phyloP scores from a whole-genome alignment of 371 early-diverging fungal genomes.

The Syncephalastrum sp. region DNA sequence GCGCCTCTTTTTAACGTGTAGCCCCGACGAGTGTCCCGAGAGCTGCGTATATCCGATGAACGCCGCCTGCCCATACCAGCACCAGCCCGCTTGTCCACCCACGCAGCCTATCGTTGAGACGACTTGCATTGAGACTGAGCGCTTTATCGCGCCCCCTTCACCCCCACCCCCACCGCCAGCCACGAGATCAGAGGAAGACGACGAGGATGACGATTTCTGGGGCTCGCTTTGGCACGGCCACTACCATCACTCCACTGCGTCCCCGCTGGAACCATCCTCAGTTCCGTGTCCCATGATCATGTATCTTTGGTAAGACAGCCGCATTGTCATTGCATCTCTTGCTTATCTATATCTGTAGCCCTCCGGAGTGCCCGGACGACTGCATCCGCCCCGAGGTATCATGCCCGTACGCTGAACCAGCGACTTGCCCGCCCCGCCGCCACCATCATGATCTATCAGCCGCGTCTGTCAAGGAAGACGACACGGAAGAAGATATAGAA shows the following conservation, averaged over 20 bases:
- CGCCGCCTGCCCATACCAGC: conserved; percentile 20
- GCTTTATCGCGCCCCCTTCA: background rate
- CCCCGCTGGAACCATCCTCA: background rate
- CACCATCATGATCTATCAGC: no score
- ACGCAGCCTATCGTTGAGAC: background rate
- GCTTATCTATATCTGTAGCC: conserved; percentile 3
- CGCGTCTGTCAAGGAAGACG: no score
- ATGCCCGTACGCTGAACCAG: conserved; percentile 12
- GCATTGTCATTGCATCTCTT: no score
- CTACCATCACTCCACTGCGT: background rate
- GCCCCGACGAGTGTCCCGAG: conserved; percentile 27
- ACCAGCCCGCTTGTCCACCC: conserved; percentile 16
- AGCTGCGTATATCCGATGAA: conserved; percentile 21
- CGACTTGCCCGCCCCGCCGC: background rate
- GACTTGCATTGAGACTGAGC: background rate
- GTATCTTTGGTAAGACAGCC: conserved; percentile 13
- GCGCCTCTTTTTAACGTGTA: background rate
- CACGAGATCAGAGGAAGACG: no score
- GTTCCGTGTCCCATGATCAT: conserved; percentile 9
- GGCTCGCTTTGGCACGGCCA: background rate
- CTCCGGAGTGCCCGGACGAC: conserved; percentile 13
- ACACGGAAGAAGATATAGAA: no score
- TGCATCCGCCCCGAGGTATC: conserved; percentile 17
- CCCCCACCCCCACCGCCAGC: background rate
- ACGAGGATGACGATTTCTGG: background rate